Conservation (phyloP, 495 filamentous ascomycete genomes). For the Talaromyces liani region DNA sequence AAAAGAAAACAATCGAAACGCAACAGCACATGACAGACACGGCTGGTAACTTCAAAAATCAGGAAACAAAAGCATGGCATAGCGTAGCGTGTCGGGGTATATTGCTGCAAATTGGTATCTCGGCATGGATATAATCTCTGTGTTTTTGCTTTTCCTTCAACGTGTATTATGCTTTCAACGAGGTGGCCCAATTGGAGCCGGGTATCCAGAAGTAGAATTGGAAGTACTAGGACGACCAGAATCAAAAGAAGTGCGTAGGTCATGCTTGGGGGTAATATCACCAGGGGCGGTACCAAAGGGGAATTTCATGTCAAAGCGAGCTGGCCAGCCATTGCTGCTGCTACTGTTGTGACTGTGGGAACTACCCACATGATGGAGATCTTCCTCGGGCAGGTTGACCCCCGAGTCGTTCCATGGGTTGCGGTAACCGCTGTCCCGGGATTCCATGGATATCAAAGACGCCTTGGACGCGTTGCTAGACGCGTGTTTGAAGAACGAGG, state of each 20-base stretch:
- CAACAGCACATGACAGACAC: conserved; percentile 12
- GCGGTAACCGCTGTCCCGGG: conserved; percentile 82
- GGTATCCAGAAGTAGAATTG: conserved; percentile 94
- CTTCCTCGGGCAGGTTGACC: conserved; percentile 85
- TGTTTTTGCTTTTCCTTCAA: conserved; percentile 7
- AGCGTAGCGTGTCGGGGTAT: conserved; percentile 49
- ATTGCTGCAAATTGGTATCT: conserved; percentile 53
- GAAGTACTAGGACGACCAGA: conserved; percentile 88
- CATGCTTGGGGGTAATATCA: conserved; percentile 75
- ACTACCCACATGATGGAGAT: conserved; percentile 54
- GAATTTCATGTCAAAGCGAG: conserved; percentile 54
- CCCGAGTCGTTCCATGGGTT: conserved; percentile 97
- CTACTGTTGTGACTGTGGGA: conserved; percentile 47
- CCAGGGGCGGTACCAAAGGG: conserved; percentile 64
- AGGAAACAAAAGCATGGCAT: conserved; percentile 15
- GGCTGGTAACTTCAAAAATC: conserved; percentile 7
- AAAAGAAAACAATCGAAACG: conserved; percentile 14
- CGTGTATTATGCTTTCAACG: conserved; percentile 49
- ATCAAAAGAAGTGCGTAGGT: conserved; percentile 73
- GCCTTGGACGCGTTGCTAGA: conserved; percentile 92
- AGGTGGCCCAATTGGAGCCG: conserved; percentile 79
- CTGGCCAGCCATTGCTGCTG: conserved; percentile 58
- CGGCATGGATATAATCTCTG: conserved; percentile 11
- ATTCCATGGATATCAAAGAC: conserved; percentile 88
- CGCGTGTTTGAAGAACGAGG: conserved; percentile 84